Conservation (phyloP, 768 basidiomycete genomes). For the Floccularia luteovirens region DNA sequence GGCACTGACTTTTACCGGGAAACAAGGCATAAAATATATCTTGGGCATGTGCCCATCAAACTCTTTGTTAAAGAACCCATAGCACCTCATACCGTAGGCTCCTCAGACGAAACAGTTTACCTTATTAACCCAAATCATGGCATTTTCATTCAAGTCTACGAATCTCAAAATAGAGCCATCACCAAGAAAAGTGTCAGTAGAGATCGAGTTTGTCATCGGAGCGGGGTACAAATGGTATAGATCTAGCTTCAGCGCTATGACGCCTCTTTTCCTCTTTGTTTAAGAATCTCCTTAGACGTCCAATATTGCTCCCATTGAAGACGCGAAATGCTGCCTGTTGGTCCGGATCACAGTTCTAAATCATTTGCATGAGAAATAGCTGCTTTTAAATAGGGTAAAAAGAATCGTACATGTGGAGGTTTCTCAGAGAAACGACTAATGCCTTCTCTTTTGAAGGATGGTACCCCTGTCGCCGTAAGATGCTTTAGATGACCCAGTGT, state of each 20-base stretch:
- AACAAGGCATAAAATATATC: background rate
- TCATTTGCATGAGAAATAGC: background rate
- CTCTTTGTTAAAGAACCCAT: background rate
- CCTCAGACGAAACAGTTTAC: too few species aligned
- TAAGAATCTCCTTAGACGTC: constrained; percentile 55
- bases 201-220: constrained; percentile 60
- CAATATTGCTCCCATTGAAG: constrained; percentile 65
- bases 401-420: constrained; percentile 48
- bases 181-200: constrained; percentile 31
- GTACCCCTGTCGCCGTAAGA: constrained; percentile 75
- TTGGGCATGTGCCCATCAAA: background rate
- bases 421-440: constrained; percentile 71
- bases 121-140: too few species aligned
- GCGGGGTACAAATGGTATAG: constrained; percentile 50
- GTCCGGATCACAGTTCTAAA: constrained; percentile 55
- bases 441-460: constrained; percentile 62
- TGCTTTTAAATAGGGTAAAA: background rate
- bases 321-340: constrained; percentile 73
- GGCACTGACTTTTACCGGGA: too few species aligned
- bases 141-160: too few species aligned
- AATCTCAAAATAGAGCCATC: too few species aligned
- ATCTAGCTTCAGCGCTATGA: constrained; percentile 49
- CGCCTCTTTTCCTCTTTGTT: constrained; percentile 60
- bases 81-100: too few species aligned
- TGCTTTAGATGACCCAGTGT: constrained; percentile 56